Conservation (phyloP, 2,329 filamentous ascomycete genomes). For the Alternaria ethzedia region DNA sequence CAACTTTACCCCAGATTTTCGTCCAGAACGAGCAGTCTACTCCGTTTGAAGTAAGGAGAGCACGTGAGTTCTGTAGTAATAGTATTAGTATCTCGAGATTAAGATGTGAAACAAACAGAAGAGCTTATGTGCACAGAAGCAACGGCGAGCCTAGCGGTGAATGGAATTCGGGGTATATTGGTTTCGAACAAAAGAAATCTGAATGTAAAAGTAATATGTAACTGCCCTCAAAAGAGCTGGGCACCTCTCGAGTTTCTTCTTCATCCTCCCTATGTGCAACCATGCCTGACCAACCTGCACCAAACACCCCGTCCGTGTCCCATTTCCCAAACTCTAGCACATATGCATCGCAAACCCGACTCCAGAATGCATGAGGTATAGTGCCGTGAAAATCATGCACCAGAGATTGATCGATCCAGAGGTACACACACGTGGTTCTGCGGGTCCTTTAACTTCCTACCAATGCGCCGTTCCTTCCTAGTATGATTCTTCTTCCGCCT, state of each 20-base stretch:
- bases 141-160: neutral
- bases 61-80: neutral
- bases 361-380: conserved; percentile 27
- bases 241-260: neutral
- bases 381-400: conserved; percentile 29
- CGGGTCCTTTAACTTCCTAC: conserved; percentile 17
- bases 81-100: neutral
- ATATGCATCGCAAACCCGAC: conserved; percentile 18
- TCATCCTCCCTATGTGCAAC: conserved; percentile 11
- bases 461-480: conserved; percentile 35
- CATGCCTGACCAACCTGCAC: neutral
- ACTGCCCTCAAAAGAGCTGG: conserved; percentile 7
- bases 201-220: conserved; percentile 37
- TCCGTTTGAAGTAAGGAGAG: neutral
- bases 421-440: conserved; percentile 24
- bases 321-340: conserved; percentile 7
- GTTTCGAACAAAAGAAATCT: conserved; percentile 33
- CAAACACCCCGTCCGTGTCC: neutral
- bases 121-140: neutral
- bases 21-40: neutral
- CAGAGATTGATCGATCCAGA: conserved; percentile 16
- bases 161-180: conserved; percentile 7
- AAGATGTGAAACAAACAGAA: neutral
- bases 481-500: conserved; percentile 65
- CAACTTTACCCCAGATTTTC: conserved; percentile 22